Conservation (phyloP, 2,329 filamentous ascomycete species). For the Xylaria sp. region DNA sequence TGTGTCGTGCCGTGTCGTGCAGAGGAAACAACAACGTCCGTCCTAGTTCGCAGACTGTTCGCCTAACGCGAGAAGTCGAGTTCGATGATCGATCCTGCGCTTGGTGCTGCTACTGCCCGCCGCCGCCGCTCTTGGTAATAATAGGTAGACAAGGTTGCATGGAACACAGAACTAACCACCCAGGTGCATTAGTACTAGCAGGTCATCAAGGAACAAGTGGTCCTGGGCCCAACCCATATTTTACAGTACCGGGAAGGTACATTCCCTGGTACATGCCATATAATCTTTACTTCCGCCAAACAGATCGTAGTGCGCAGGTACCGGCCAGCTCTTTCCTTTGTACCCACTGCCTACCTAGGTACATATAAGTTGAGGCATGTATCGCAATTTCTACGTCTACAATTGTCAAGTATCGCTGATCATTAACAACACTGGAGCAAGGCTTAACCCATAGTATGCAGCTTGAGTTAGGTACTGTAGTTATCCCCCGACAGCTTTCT, state of each 20-base stretch:
- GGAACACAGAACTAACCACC: conserved; percentile 6
- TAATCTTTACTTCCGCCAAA: too few relatives aligned
- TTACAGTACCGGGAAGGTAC: background rate
- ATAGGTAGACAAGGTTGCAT: conserved; percentile 14
- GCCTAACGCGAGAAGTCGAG: conserved; percentile 5
- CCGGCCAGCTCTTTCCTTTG: too few relatives aligned
- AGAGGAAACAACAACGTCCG: conserved; percentile 8
- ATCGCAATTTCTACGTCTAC: too few relatives aligned
- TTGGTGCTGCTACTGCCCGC: conserved; percentile 10
- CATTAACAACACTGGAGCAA: too few relatives aligned
- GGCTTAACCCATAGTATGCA: too few relatives aligned
- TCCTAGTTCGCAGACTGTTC: conserved; percentile 5
- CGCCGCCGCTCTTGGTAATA: conserved; percentile 19
- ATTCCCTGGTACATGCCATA: too few relatives aligned
- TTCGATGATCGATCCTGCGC: conserved; percentile 20
- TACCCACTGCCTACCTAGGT: too few relatives aligned
- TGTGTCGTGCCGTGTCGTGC: background rate
- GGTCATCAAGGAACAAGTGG: conserved; percentile 12
- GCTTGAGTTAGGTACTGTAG: too few relatives aligned
- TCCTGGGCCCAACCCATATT: conserved; percentile 9
- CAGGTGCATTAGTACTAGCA: background rate
- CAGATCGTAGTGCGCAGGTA: too few relatives aligned
- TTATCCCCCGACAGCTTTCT: too few relatives aligned
- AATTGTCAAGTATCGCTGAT: too few relatives aligned
- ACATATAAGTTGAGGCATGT: too few relatives aligned